phyloP scores from a whole-genome alignment of 2,329 filamentous ascomycete species.

The Lecanosticta acicola region DNA sequence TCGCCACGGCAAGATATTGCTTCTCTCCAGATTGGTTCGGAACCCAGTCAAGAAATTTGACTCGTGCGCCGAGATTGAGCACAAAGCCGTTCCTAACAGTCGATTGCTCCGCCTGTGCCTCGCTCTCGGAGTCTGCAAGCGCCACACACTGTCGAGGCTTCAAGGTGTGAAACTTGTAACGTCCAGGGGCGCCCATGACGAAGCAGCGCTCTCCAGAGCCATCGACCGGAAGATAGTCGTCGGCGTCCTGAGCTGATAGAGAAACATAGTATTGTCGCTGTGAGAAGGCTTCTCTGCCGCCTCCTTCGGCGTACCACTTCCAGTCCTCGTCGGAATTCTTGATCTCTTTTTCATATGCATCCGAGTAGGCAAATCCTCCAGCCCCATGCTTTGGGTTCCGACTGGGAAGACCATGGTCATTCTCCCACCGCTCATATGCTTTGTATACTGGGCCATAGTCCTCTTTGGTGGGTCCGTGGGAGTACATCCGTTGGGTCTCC shows the following conservation, averaged over 20 bases:
- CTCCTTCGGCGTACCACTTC: slow-evolving; percentile 49
- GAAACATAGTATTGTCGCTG: slow-evolving; percentile 36
- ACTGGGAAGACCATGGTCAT: slow-evolving; percentile 49
- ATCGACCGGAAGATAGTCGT: slow-evolving; percentile 40
- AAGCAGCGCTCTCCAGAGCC: slow-evolving; percentile 35
- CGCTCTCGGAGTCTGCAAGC: slow-evolving; percentile 43
- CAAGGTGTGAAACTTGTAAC: slow-evolving; percentile 42
- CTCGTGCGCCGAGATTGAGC: slow-evolving; percentile 50
- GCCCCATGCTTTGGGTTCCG: slow-evolving; percentile 33
- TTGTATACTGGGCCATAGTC: slow-evolving; percentile 46
- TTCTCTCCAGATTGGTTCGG: slow-evolving; percentile 38
- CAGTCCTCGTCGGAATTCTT: slow-evolving; percentile 44
- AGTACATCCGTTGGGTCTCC: not conserved
- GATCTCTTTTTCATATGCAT: slow-evolving; percentile 40
- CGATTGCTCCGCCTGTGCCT: slow-evolving; percentile 13
- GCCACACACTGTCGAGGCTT: slow-evolving; percentile 39
- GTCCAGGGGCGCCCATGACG: slow-evolving; percentile 46
- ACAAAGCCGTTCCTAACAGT: slow-evolving; percentile 45
- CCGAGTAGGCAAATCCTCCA: slow-evolving; percentile 40
- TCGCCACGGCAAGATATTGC: slow-evolving; percentile 52
- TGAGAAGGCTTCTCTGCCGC: slow-evolving; percentile 39
- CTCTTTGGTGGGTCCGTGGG: slow-evolving; percentile 47
- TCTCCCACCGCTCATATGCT: slow-evolving; percentile 48
- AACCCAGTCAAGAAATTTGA: slow-evolving; percentile 47
- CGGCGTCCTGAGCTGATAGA: slow-evolving; percentile 36